Base-by-base conservation (phyloP, 371 early-diverging fungal genomes). In the Mortierella polycephala region DNA sequence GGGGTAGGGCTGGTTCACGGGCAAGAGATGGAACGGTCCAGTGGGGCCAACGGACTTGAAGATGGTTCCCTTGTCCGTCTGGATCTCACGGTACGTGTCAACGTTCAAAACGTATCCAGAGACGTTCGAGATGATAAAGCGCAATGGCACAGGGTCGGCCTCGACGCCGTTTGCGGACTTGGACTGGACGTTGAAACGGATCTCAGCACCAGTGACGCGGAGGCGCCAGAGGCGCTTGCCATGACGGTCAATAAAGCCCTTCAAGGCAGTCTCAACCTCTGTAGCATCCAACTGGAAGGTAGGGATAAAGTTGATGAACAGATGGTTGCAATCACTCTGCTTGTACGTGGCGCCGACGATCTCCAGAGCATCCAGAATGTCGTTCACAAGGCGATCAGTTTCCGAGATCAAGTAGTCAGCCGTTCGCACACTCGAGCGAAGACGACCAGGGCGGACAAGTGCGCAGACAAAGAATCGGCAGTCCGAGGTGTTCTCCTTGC, bases 251-350 rank as follows among this genome's bases (percentile, higher is more conserved):
- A 98, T 90, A 83, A 98, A 95, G 47, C 93, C 95, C 81, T 91
- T 91, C 67, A 98, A 85, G 18, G 94, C 94, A 53, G 86, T 81
- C 74, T 95, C 96, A 57, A 96, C 94, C 62, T 94, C 92, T 68
- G 91, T 87, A 7, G 92, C 85, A 71, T 95, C 95, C 69, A 98
- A 83, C 69, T 93, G 90, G 89, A 98, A 98, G 20, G 94, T 95
- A 11, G 98, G 98, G 79, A 98, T 91, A 72, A 97, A 97, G 91
- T 96, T 96, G 85, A 99, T 93, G 82, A 97, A 97, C 84, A 99
- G 80, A 71, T 99, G 99, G 87, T 98, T 98, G 88, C 98, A 96
- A 84, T 98, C 98, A 37, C 94, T 94, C 87, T 96, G 96, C 82
- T 95, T 94, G 84, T 95, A 89, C 67, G 91, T 88, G 30, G 92